Conservation (phyloP, 2,329 filamentous ascomycete species). For the Pseudocercospora ulei region DNA sequence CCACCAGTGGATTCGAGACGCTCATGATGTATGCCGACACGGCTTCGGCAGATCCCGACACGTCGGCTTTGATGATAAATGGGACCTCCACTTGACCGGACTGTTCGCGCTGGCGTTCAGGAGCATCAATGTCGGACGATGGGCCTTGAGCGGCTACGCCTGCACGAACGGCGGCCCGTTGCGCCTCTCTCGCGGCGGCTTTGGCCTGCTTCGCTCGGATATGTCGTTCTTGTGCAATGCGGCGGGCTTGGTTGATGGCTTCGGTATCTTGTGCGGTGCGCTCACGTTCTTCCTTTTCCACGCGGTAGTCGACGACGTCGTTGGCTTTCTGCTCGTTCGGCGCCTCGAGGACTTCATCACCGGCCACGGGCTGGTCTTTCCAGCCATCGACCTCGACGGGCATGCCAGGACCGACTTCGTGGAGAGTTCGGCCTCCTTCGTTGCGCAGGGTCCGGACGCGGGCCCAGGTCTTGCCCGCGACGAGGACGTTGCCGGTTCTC, state of each 20-base stretch:
- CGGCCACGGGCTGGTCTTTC: constrained; percentile 75
- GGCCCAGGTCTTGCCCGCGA: constrained; percentile 81
- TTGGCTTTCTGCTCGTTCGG: constrained; percentile 68
- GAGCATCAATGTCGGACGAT: constrained; percentile 32
- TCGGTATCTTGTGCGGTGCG: constrained; percentile 59
- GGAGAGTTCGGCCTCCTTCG: constrained; percentile 64
- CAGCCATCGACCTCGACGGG: constrained; percentile 93
- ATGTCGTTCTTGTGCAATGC: constrained; percentile 50
- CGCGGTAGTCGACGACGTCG: constrained; percentile 64
- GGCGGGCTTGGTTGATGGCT: constrained; percentile 62
- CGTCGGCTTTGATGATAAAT: constrained; percentile 86
- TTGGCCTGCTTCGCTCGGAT: constrained; percentile 48
- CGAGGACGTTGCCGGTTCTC: constrained; percentile 67
- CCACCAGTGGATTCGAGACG: constrained; percentile 76
- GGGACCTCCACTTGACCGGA: constrained; percentile 52
- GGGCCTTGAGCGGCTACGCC: constrained; percentile 25
- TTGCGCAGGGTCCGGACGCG: constrained; percentile 75
- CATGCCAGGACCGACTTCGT: constrained; percentile 71
- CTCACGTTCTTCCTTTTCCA: constrained; percentile 59
- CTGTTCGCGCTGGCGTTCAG: constrained; percentile 34
- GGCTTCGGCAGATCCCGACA: constrained; percentile 87
- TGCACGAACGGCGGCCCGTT: constrained; percentile 11
- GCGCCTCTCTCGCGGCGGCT: constrained; percentile 29
- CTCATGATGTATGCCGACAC: constrained; percentile 66
- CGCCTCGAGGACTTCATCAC: constrained; percentile 78